Percentiles rank a stretch among this genome's conserved stretches.
Conservation (phyloP, 31 red algal genomes). For the Asparagopsis taxiformis region DNA sequence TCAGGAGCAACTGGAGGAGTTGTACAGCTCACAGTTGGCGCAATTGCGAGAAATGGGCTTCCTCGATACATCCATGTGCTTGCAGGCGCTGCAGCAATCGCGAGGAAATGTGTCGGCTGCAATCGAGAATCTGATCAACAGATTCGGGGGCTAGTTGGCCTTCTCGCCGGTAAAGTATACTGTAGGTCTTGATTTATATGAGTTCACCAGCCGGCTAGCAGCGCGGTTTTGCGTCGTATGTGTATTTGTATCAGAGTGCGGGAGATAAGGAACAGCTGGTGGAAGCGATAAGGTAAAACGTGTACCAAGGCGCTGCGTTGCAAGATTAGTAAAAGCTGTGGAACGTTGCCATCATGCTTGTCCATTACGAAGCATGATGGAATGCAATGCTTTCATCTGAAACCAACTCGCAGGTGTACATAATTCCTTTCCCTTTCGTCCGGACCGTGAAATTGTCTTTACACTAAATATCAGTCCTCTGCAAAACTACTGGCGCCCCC, state of each 20-base stretch:
- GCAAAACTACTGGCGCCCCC: constrained; percentile 10
- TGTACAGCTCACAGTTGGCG: constrained; percentile 82
- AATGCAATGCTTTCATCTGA: no score
- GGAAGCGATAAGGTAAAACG: no score
- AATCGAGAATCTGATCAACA: constrained; percentile 80
- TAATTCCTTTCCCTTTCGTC: no score
- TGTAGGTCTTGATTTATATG: not conserved
- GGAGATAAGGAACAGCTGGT: not conserved
- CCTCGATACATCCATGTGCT: constrained; percentile 86
- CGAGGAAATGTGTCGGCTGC: constrained; percentile 93
- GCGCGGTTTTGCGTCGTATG: not conserved
- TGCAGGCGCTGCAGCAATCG: constrained; percentile 84
- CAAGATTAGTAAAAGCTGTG: no score
- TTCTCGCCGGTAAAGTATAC: not conserved
- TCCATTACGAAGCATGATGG: no score
- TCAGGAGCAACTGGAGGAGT: constrained; percentile 92
- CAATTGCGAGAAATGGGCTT: constrained; percentile 99
- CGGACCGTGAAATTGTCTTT: no score
- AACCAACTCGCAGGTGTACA: no score
- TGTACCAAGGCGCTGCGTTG: no score
- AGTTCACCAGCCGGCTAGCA: not conserved
- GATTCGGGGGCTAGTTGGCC: constrained; percentile 55
- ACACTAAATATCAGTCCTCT: not conserved
- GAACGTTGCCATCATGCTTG: no score
- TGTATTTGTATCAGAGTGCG: not conserved